Conservation (phyloP, 495 filamentous ascomycete species). For the Penicillium roqueforti region DNA sequence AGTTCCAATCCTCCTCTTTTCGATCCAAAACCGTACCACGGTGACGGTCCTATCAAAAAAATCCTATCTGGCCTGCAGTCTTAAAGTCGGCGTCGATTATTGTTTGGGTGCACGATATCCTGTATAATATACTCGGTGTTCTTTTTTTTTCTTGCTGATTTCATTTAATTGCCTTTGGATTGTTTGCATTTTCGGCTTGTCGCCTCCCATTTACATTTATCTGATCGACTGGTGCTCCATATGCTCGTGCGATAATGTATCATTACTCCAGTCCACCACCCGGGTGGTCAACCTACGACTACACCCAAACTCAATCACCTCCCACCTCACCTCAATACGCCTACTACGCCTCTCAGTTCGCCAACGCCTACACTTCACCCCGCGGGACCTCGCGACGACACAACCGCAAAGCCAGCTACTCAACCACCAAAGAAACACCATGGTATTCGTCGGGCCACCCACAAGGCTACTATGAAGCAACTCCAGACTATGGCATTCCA, state of each 20-base stretch:
- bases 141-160: conserved; percentile 21
- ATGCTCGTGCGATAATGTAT: conserved; percentile 49
- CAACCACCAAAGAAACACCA: conserved; percentile 38
- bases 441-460: conserved; percentile 42
- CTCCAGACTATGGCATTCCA: conserved; percentile 47
- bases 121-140: conserved; percentile 48
- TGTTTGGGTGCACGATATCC: conserved; percentile 45
- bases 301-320: conserved; percentile 47
- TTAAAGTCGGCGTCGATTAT: conserved; percentile 35
- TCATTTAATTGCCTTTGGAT: conserved; percentile 17
- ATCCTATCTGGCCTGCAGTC: conserved; percentile 15
- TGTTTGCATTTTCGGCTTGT: conserved; percentile 19
- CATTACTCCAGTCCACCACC: conserved; percentile 47
- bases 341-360: conserved; percentile 43
- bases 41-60: conserved; percentile 40
- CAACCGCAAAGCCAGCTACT: conserved; percentile 46
- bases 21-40: conserved; percentile 43
- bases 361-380: conserved; percentile 38
- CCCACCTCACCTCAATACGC: conserved; percentile 50
- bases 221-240: conserved; percentile 16
- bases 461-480: conserved; percentile 39
- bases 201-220: conserved; percentile 10
- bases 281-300: conserved; percentile 49
- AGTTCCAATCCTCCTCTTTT: conserved; percentile 42
- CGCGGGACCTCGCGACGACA: conserved; percentile 41